phyloP scores from a whole-genome alignment of 2,329 filamentous ascomycete species.

The Diaporthe citri region DNA sequence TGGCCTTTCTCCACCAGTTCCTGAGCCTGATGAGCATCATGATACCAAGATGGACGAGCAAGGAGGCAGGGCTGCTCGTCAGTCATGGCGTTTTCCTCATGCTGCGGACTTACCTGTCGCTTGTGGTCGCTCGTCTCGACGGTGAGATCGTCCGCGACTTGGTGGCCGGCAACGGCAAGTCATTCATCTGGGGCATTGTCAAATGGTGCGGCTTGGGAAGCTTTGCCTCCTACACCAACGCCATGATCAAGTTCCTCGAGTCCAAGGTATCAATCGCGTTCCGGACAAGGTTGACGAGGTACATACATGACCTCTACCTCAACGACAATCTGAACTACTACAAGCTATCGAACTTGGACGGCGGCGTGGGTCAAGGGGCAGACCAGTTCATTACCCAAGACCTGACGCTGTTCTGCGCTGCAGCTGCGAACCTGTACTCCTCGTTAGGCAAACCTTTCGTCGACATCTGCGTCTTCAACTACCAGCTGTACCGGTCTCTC shows the following conservation, averaged over 20 bases:
- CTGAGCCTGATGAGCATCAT: slow-evolving; percentile 96
- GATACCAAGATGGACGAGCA: slow-evolving; percentile 95
- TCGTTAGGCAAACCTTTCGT: slow-evolving; percentile 97
- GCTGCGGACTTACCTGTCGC: slow-evolving; percentile 91
- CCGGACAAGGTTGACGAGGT: slow-evolving; percentile 91
- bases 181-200: slow-evolving; percentile 87
- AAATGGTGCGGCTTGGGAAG: slow-evolving; percentile 98
- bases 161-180: slow-evolving; percentile 91
- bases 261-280: slow-evolving; percentile 99
- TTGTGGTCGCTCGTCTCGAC: slow-evolving; percentile 92
- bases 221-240: slow-evolving; percentile 96
- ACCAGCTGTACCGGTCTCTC: slow-evolving; percentile 92
- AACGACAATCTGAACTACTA: slow-evolving; percentile 97
- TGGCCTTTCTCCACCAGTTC: slow-evolving; percentile 97
- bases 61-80: slow-evolving; percentile 90
- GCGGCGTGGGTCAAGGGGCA: slow-evolving; percentile 89
- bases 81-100: slow-evolving; percentile 92
- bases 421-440: slow-evolving; percentile 92
- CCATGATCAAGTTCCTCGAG: slow-evolving; percentile 98
- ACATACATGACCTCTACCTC: slow-evolving; percentile 97
- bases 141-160: slow-evolving; percentile 96
- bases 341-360: slow-evolving; percentile 92
- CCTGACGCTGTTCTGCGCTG: slow-evolving; percentile 92
- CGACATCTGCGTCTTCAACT: slow-evolving; percentile 98
- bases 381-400: slow-evolving; percentile 99